A percentile compares a stretch with the other conserved stretches of the same genome.
phyloP scores from a whole-genome alignment of 75 land plant species.

The Selaginella moellendorffii region DNA sequence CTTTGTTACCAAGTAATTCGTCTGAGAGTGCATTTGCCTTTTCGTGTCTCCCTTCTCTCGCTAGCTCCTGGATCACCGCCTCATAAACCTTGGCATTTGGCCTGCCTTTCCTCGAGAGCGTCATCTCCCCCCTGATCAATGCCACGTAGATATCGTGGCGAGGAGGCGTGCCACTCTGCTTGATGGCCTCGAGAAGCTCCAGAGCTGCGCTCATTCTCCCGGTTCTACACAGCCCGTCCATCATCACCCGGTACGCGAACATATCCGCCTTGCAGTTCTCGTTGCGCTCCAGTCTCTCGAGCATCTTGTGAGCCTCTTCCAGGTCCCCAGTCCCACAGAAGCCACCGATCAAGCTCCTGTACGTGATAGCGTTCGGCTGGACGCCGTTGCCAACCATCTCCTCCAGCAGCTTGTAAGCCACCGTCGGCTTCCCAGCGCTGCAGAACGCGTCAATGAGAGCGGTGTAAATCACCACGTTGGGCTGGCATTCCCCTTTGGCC shows the following conservation, averaged over 20 bases:
- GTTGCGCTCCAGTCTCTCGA: background rate
- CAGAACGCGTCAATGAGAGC: constrained; percentile 53
- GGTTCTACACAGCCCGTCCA: background rate
- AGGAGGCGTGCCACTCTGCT: background rate
- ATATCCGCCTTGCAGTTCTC: background rate
- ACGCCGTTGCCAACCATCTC: constrained; percentile 31
- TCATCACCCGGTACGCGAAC: background rate
- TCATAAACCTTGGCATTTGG: too few relatives aligned
- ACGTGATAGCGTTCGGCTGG: background rate
- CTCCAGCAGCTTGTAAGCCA: constrained; percentile 37
- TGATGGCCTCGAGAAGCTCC: background rate
- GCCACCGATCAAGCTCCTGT: background rate
- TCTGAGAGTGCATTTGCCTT: too few relatives aligned
- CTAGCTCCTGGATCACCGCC: too few relatives aligned
- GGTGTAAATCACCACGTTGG: constrained; percentile 38
- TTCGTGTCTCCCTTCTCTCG: too few relatives aligned
- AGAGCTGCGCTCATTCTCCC: background rate
- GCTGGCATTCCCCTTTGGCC: constrained; percentile 32
- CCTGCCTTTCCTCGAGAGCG: too few relatives aligned
- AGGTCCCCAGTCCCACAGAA: background rate
- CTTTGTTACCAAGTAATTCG: too few relatives aligned
- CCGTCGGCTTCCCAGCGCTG: constrained; percentile 32
- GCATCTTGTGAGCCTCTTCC: background rate
- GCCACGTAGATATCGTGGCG: background rate
- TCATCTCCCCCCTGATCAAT: background rate